phyloP scores from a whole-genome alignment of 2,329 filamentous ascomycete species.

The Dactylellina drechsleri region DNA sequence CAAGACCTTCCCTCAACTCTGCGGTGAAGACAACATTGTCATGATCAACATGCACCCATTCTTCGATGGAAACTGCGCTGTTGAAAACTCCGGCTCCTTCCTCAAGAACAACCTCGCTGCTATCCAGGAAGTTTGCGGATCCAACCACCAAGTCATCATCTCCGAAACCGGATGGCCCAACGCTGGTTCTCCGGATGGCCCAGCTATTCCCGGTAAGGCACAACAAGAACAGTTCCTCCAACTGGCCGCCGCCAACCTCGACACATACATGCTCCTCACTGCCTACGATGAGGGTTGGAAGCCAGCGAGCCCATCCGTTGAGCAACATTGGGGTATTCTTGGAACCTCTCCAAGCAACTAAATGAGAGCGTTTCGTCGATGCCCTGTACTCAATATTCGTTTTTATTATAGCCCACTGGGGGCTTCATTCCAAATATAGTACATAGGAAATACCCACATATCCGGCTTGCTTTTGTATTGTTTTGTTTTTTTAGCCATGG shows the following conservation, averaged over 20 bases:
- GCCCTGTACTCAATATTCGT: background rate
- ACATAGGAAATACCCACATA: constrained; percentile 37
- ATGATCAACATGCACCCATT: constrained; percentile 85
- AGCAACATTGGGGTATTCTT: constrained; percentile 78
- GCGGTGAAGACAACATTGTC: constrained; percentile 78
- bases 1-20: constrained; percentile 69
- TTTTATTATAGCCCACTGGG: background rate
- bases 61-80: constrained; percentile 74
- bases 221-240: constrained; percentile 74
- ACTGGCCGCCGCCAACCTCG: constrained; percentile 65
- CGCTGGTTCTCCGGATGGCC: constrained; percentile 72
- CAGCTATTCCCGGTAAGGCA: constrained; percentile 73
- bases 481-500: background rate
- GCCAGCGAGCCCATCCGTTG: constrained; percentile 70
- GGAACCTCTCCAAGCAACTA: constrained; percentile 38
- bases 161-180: constrained; percentile 88
- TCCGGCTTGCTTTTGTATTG: constrained; percentile 11
- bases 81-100: constrained; percentile 74
- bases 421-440: constrained; percentile 7
- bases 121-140: constrained; percentile 33
- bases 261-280: constrained; percentile 75
- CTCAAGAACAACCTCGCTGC: constrained; percentile 67
- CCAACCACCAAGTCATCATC: constrained; percentile 72
- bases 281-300: constrained; percentile 87
- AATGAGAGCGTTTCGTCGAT: background rate